Base-by-base conservation (phyloP, 2,329 filamentous ascomycete genomes). In the Fusarium bactridioides region DNA sequence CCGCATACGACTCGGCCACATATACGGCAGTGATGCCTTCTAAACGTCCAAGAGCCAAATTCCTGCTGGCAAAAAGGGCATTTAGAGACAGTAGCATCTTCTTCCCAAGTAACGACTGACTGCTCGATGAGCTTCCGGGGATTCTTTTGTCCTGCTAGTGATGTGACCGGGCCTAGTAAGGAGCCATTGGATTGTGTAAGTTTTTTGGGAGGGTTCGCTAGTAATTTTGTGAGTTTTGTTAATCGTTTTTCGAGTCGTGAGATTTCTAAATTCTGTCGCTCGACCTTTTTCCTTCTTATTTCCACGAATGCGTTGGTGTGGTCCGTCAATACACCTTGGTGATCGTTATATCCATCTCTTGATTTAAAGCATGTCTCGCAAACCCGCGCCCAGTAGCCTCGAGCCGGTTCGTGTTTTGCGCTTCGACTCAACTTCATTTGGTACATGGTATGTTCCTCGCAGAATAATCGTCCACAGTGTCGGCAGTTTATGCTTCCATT, bases 281-380 rank as follows among this genome's bases (percentile, higher is more conserved):
- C 95, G 1, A 98, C 91, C 43, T 86, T 93, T 73, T 91, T 93
- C 76, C 92, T 89, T 65, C 96, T 86, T n/a, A 92, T 87, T 7
- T 87, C 86, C 18, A 86, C 83, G 76, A 99, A 98, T 7, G 85
- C 84, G n/a, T 85, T 83, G 7, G 90, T 94, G 76, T 94, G 92
- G 76, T 97, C 91, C 67, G 90, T 86, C 64, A 91, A 85, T 5
- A 91, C 81, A 2, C 94, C 93, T 61, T 88, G 89, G 76, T 95
- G 92, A 78, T 99, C 95, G 79, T 97, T 97, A 82, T 99, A 99
- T 7, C 96, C 96, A 31, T 95, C 94, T 77, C 96, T 89, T 57
- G 94, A 97, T 84, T 98, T 98, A 84, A 96, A 99, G 83, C 96
- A 99, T n/a, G 96, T 98, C 84, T 99, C 96, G 79, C 96, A 99